Evolutionary conservation across 1,284 basidiomycete species (phyloP).

Genomic region (Puccinia coronata): DNA sequence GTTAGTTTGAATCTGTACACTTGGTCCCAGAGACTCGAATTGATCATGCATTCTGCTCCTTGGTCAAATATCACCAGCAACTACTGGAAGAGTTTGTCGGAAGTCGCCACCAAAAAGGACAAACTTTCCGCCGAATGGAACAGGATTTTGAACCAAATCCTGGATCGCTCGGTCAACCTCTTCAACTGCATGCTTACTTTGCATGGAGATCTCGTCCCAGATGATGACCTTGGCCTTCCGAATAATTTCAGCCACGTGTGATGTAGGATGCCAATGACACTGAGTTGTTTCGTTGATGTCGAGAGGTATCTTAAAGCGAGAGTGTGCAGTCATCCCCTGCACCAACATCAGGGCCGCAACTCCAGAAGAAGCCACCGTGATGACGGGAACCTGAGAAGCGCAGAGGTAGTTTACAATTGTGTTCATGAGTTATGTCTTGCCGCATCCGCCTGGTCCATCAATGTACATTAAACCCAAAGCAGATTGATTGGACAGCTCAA

Average conservation of each 20-base stretch:
- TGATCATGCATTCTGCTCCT: not conserved
- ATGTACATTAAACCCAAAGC: not conserved
- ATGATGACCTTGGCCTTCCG: not conserved
- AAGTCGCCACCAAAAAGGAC: conserved; percentile 26
- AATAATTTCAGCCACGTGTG: not conserved
- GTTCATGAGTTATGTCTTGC: not conserved
- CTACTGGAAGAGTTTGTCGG: no score
- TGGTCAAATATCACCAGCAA: not conserved
- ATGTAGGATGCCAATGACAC: no score
- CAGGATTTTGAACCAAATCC: not conserved
- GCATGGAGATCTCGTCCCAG: conserved; percentile 7
- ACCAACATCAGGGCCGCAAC: conserved; percentile 61
- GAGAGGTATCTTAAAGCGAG: conserved; percentile 61
- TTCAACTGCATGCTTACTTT: not conserved
- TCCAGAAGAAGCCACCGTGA: conserved; percentile 58
- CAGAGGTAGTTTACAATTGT: not conserved
- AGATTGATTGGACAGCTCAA: no score
- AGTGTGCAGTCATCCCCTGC: conserved; percentile 62
- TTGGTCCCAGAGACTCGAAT: not conserved
- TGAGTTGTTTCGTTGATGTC: not conserved
- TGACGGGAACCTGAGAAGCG: not conserved
- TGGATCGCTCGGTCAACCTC: not conserved
- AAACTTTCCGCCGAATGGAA: conserved; percentile 21
- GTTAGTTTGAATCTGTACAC: not conserved
- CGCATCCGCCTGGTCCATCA: not conserved